Percentiles rank a stretch among this genome's conserved stretches.
Conservation (phyloP, 2,329 filamentous ascomycete species). For the Tolypocladium endophyticum region DNA sequence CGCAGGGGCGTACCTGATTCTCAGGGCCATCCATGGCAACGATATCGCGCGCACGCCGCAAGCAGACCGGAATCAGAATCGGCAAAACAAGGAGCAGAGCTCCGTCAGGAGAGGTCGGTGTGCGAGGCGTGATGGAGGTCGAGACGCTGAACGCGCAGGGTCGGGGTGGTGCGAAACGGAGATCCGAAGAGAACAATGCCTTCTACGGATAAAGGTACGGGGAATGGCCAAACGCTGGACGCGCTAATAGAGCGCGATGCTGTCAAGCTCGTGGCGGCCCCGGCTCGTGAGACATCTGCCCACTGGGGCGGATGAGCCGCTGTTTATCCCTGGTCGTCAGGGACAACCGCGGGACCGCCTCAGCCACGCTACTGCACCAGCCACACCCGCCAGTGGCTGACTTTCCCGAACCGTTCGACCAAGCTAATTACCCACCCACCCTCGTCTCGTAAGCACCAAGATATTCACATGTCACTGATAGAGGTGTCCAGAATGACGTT, state of each 20-base stretch:
- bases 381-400: neutral
- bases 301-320: neutral
- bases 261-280: neutral
- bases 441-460: neutral
- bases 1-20: slow-evolving; percentile 14
- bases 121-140: slow-evolving; percentile 14
- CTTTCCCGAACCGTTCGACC: neutral
- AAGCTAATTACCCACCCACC: neutral
- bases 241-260: neutral
- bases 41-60: slow-evolving; percentile 11
- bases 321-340: slow-evolving; percentile 6
- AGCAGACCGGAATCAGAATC: slow-evolving; percentile 14
- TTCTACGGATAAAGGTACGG: neutral
- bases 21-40: slow-evolving; percentile 21
- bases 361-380: neutral
- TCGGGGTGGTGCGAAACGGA: neutral
- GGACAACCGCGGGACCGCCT: slow-evolving; percentile 1
- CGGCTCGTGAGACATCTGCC: neutral
- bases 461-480: neutral
- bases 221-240: neutral
- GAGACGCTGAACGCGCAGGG: neutral
- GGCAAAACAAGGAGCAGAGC: slow-evolving; percentile 26
- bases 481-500: neutral
- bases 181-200: neutral
- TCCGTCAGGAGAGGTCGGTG: slow-evolving; percentile 16